These are phyloP conservation scores for Clathrospora elynae DNA, from an alignment of 2,329 filamentous ascomycete genomes.

Conservation along the genomic window DNA sequence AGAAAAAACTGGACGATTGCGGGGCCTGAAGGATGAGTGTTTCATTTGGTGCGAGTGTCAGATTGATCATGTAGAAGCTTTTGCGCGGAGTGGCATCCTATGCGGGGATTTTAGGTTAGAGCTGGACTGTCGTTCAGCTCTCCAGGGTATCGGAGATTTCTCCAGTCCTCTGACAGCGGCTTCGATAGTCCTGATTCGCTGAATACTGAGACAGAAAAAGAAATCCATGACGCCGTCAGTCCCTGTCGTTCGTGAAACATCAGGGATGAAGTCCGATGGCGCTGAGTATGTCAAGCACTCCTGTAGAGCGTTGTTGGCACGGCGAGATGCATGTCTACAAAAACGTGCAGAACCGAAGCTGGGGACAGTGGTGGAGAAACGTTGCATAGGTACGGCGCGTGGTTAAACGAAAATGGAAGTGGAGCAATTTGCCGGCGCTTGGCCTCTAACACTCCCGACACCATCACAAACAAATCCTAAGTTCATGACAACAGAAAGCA, in stretches of 20 bases:
- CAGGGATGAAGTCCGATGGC: constrained; percentile 2
- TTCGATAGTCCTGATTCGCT: background rate
- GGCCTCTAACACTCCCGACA: constrained; percentile 1
- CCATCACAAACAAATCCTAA: constrained; percentile 8
- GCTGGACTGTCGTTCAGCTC: too few relatives aligned
- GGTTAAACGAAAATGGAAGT: constrained; percentile 13
- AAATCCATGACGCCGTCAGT: constrained; percentile 2
- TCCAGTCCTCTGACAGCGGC: too few relatives aligned
- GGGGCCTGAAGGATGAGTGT: constrained; percentile 5
- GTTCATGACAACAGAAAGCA: constrained; percentile 3
- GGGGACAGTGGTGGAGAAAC: constrained; percentile 10
- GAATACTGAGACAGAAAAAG: background rate
- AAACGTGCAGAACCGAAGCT: constrained; percentile 8
- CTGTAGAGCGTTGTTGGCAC: constrained; percentile 3
- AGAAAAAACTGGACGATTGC: background rate
- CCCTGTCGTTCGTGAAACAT: constrained; percentile 8
- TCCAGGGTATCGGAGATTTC: too few relatives aligned
- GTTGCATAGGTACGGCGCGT: constrained; percentile 15
- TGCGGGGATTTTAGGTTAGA: too few relatives aligned
- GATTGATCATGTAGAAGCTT: too few relatives aligned
- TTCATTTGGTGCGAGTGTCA: too few relatives aligned
- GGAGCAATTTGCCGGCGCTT: constrained; percentile 17
- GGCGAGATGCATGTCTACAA: background rate
- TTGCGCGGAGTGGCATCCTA: too few relatives aligned
- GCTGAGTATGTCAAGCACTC: background rate